These are phyloP conservation scores for Fraxinus nigra DNA, from an alignment of 305 asterid species.

Conservation along the genomic window DNA sequence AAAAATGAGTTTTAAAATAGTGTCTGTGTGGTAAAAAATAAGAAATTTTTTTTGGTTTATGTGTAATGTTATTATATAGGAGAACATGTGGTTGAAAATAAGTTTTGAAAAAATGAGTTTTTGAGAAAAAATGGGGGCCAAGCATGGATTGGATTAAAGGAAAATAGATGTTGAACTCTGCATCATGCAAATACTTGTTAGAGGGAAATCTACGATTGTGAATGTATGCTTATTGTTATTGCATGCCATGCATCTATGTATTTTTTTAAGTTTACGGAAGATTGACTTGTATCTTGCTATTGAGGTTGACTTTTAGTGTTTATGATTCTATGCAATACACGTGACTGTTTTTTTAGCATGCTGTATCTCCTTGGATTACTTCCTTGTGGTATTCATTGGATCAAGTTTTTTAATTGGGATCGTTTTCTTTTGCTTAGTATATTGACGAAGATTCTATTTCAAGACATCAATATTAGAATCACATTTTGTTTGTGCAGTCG, in stretches of 20 bases:
- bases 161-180: not conserved
- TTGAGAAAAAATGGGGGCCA: too few relatives aligned
- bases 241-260: not conserved
- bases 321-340: not conserved
- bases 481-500: conserved; percentile 52
- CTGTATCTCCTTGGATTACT: not conserved
- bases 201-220: not conserved
- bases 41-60: too few relatives aligned
- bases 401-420: not conserved
- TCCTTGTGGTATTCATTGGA: not conserved
- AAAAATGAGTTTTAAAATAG: too few relatives aligned
- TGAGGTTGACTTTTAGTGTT: not conserved
- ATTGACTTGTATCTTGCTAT: not conserved
- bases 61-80: too few relatives aligned
- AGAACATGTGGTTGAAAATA: too few relatives aligned
- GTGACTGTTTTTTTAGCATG: not conserved
- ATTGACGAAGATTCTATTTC: not conserved
- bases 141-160: too few relatives aligned
- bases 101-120: too few relatives aligned
- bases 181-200: not conserved
- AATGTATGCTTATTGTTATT: not conserved
- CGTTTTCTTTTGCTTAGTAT: not conserved
- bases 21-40: too few relatives aligned
- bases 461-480: conserved; percentile 11
- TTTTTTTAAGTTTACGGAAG: not conserved